phyloP scores from a whole-genome alignment of 2,329 filamentous ascomycete genomes.

The Huntiella abstrusa region DNA sequence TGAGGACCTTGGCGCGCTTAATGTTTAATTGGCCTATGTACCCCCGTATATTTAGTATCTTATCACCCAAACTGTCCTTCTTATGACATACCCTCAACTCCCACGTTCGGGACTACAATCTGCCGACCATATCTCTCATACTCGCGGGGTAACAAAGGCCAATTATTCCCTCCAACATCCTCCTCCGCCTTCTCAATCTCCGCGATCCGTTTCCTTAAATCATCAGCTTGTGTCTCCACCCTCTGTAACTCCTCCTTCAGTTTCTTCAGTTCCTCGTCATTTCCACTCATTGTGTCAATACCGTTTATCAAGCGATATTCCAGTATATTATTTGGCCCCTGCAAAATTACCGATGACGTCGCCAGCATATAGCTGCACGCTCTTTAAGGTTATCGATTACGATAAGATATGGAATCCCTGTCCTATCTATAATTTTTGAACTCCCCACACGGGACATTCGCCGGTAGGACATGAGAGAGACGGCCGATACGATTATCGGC shows the following conservation, averaged over 20 bases:
- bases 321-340: too few relatives aligned
- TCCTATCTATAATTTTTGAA: neutral
- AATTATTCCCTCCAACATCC: slow-evolving; percentile 25
- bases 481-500: too few relatives aligned
- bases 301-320: too few relatives aligned
- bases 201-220: neutral
- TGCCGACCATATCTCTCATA: slow-evolving; percentile 80
- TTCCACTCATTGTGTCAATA: neutral
- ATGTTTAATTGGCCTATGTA: slow-evolving; percentile 54
- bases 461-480: neutral
- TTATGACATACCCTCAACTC: slow-evolving; percentile 41
- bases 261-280: neutral
- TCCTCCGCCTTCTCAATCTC: neutral
- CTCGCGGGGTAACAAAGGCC: slow-evolving; percentile 54
- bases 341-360: neutral
- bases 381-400: slow-evolving; percentile 1
- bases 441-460: neutral
- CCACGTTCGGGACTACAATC: slow-evolving; percentile 70
- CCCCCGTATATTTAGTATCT: neutral
- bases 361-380: slow-evolving; percentile 8
- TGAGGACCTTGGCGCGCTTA: slow-evolving; percentile 49
- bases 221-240: too few relatives aligned
- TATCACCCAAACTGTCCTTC: too few relatives aligned
- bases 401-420: slow-evolving; percentile 9
- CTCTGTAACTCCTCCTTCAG: too few relatives aligned